Evolutionary conservation across 208 protist genomes (phyloP), one percentile per base, ranked within the genome.

Genomic region (Willaertia magna): DNA sequence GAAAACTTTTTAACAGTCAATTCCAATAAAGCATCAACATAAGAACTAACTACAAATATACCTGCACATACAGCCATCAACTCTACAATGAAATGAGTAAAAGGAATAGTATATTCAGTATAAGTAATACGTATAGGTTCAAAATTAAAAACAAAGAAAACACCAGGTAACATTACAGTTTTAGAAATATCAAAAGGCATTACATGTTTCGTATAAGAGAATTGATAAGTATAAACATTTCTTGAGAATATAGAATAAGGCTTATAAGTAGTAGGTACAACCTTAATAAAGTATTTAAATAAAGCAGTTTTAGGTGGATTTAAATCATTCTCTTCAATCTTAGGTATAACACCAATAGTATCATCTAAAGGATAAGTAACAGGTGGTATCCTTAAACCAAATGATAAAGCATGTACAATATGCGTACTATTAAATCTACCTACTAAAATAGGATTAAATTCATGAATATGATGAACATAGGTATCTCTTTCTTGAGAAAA

Each of bases 91-190:
- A 95, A 94, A 82, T 93, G 42, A 48, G 83, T 30, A 51, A 86
- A 86, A 11, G 76, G 55, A 89, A 43, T 34, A 76, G 46, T 12
- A 93, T 86, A 30, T 89, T 89, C 47, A 93, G 90, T 11, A 83
- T 83, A 83, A 0, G 78, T 55, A 42, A 83, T 83, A 22, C 88
- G 86, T 67, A 96, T 94, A 49, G 94, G 93, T 9, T 90, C 93
- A 46, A 96, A 87, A 85, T 96, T 93, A 87, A 95, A 96, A 84
- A 90, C 90, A 49, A 96, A 91, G 87, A 95, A 96, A 12, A 96
- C 92, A 40, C 93, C 93, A 16, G 92, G 91, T 18, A 93, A 79
- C 51, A 93, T 55, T 4, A 83, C 39, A 11, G 16, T 40, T 26
- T 55, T 83, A 6, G 26, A 11, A n/a, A 20, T 30, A 42, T 83